A percentile compares a stretch with the other conserved stretches of the same genome.
Conservation (phyloP, 345 rosid species). For the Sonneratia caseolaris region DNA sequence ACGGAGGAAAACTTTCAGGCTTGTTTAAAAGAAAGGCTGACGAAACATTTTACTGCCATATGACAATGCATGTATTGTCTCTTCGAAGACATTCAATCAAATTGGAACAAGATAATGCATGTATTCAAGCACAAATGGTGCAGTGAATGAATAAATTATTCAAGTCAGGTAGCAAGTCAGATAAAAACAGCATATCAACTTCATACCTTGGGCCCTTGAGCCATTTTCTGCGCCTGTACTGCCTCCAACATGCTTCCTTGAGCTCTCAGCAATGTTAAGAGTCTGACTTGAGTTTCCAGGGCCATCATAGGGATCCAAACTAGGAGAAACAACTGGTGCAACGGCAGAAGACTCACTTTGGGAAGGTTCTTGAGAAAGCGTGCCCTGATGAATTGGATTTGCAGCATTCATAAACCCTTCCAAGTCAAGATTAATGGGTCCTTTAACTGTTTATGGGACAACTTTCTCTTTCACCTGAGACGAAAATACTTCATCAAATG, state of each 20-base stretch:
- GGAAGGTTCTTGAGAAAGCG: slow-evolving; percentile 49
- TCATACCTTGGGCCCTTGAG: slow-evolving; percentile 33
- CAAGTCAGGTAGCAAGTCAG: background rate
- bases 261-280: slow-evolving; percentile 36
- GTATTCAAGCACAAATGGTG: too few species aligned
- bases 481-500: slow-evolving; percentile 20
- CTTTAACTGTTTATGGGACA: slow-evolving; percentile 21
- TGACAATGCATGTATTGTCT: too few species aligned
- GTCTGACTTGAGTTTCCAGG: slow-evolving; percentile 52
- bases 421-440: slow-evolving; percentile 28
- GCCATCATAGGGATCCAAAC: slow-evolving; percentile 50
- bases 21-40: too few species aligned
- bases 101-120: too few species aligned
- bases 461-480: slow-evolving; percentile 18
- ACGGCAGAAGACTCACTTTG: slow-evolving; percentile 68
- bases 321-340: slow-evolving; percentile 52
- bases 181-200: background rate
- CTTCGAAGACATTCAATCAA: too few species aligned
- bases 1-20: too few species aligned
- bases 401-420: slow-evolving; percentile 36
- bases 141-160: background rate
- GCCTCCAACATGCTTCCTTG: slow-evolving; percentile 37
- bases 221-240: slow-evolving; percentile 31
- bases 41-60: too few species aligned
- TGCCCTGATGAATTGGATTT: slow-evolving; percentile 27